Evolutionary conservation across 78 protist species (phyloP), one percentile per base, ranked within the genome.

Genomic region (Dictyostelium brefeldianum): DNA sequence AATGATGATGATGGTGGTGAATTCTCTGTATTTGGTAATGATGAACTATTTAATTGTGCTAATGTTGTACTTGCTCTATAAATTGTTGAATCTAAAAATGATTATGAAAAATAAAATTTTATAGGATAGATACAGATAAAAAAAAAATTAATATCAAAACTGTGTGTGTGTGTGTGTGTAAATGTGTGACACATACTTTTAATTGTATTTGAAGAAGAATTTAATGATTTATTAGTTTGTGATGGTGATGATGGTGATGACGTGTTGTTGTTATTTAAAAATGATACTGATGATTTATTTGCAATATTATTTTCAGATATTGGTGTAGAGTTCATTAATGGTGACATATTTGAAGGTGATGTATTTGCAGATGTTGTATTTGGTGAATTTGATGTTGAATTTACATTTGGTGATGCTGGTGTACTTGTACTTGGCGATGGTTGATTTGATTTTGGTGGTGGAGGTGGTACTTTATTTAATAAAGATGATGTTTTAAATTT

Each of bases 1-100:
- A 85, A 18, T 47, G 92, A 85, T 27, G 92, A 85, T 22, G 92
- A 69, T 74, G 92, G 92, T 47, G 92, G 80, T 25, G 57, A 75
- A 31, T 57, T 69, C 25, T 43, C 57, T 65, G 80, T 77, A 43
- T 75, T 70, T 54, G 91, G 91, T 41, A 84, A 54, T n/a, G 82
- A 84, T 43, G 54, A 59, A 71, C 56, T 57, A 9, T 56, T 62
- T 8, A 77, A 53, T 29, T 77, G 74, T 59, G 92, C 82, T 43
- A 85, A 31, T 6, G 83, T 62, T 47, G 84, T 85, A 50, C 84
- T 85, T 4, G 73, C 15, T 57, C 92, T 43, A 78, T n/a, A 22
- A 36, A 36, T 36, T 36, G 43, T 36, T 36, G 43, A 36, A 36
- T 36, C 43, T 36, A n/a, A n/a, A n/a, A n/a, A n/a, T n/a, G n/a